Evolutionary conservation across 192 early-diverging fungal genomes (phyloP).

Genomic region (Thoreauomyces humboldtii): DNA sequence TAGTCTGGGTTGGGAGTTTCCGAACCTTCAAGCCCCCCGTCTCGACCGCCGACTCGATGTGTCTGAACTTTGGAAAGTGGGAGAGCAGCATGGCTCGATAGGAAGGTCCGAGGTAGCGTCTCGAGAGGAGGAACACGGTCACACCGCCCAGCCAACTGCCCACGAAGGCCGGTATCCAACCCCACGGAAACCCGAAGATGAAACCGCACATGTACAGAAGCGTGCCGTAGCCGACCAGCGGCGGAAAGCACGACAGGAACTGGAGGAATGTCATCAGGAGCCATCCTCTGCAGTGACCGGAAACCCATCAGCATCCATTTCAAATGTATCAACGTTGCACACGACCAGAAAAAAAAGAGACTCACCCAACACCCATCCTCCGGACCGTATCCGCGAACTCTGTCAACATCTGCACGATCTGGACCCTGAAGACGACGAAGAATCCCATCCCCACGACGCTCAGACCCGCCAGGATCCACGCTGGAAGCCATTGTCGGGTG

Average conservation of each 20-base stretch:
- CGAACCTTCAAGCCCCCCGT: conserved; percentile 30
- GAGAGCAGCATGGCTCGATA: conserved; percentile 9
- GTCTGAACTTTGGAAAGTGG: conserved; percentile 17
- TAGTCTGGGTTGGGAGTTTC: too few relatives aligned
- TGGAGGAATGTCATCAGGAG: conserved; percentile 47
- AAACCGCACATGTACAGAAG: conserved; percentile 64
- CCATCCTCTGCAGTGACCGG: conserved; percentile 14
- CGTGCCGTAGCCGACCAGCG: conserved; percentile 66
- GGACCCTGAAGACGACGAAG: conserved; percentile 14
- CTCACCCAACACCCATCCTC: conserved; percentile 18
- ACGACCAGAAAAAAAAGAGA: too few relatives aligned
- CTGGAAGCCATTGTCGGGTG: conserved; percentile 13
- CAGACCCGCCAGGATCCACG: conserved; percentile 19
- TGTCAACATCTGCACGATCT: conserved; percentile 21
- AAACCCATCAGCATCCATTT: background rate
- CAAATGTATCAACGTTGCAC: too few relatives aligned
- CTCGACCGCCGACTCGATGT: conserved; percentile 28
- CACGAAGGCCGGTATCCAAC: conserved; percentile 58
- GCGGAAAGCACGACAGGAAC: conserved; percentile 66
- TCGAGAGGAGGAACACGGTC: conserved; percentile 14
- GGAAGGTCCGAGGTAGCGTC: conserved; percentile 17
- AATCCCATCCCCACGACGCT: background rate
- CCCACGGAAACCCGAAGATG: conserved; percentile 59
- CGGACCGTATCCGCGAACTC: conserved; percentile 18
- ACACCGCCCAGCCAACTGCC: conserved; percentile 35